phyloP scores from a whole-genome alignment of 1,139 yeast genomes.

The Geotrichum restrictum region DNA sequence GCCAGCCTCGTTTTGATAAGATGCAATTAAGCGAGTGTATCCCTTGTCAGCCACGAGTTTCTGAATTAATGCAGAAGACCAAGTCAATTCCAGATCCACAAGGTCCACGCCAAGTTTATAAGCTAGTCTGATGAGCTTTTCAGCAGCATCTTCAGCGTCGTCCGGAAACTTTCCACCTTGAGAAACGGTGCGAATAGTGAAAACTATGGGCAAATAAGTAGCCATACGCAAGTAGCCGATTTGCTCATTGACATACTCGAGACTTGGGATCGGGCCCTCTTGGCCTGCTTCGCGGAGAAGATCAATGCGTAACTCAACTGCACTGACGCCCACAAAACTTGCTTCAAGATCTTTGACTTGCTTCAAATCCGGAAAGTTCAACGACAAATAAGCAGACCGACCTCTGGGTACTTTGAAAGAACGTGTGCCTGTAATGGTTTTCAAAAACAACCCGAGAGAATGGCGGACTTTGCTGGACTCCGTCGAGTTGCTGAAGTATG shows the following conservation, averaged over 20 bases:
- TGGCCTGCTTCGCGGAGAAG: slow-evolving; percentile 50
- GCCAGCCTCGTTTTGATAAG: slow-evolving; percentile 72
- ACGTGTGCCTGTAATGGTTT: slow-evolving; percentile 58
- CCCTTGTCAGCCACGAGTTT: slow-evolving; percentile 48
- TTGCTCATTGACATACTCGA: slow-evolving; percentile 64
- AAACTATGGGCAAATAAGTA: slow-evolving; percentile 69
- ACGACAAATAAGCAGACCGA: slow-evolving; percentile 68
- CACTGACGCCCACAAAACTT: slow-evolving; percentile 57
- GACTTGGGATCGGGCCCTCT: slow-evolving; percentile 34
- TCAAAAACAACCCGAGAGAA: slow-evolving; percentile 57
- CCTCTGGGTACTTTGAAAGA: slow-evolving; percentile 45
- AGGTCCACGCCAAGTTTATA: slow-evolving; percentile 57
- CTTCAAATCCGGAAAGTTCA: slow-evolving; percentile 52
- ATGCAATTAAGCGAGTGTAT: slow-evolving; percentile 70
- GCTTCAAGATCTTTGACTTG: slow-evolving; percentile 50
- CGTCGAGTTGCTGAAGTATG: slow-evolving; percentile 50
- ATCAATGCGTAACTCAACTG: slow-evolving; percentile 81
- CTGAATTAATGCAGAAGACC: slow-evolving; percentile 44
- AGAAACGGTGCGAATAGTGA: slow-evolving; percentile 68
- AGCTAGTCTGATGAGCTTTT: slow-evolving; percentile 55
- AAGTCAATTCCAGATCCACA: slow-evolving; percentile 50
- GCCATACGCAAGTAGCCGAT: slow-evolving; percentile 62
- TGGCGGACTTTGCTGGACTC: slow-evolving; percentile 58
- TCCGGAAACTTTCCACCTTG: slow-evolving; percentile 84
- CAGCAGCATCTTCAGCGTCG: slow-evolving; percentile 47